These are phyloP conservation scores for Coprinopsis strossmayeri DNA, from an alignment of 768 basidiomycete species.

Conservation along the genomic window DNA sequence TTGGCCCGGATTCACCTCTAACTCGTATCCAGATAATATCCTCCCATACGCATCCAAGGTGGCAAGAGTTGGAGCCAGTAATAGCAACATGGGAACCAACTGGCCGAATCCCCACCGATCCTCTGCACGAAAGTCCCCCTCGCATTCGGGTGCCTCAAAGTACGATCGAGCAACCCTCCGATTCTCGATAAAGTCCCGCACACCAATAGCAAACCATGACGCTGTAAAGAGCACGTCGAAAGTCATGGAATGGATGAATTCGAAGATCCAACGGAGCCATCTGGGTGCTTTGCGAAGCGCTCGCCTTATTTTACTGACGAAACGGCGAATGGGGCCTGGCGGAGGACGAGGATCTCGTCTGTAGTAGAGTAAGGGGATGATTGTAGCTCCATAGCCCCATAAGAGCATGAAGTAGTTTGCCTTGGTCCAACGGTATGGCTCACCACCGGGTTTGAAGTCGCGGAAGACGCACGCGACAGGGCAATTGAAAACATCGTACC, in stretches of 20 bases:
- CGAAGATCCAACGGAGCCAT: neutral
- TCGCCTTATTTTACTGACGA: neutral
- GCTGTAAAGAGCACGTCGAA: constrained; percentile 1
- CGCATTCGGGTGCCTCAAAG: neutral
- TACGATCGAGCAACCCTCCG: neutral
- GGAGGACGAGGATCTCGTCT: neutral
- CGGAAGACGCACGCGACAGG: neutral
- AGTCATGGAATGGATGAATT: neutral
- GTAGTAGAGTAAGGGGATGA: neutral
- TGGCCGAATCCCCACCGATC: constrained; percentile 3
- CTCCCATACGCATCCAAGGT: constrained; percentile 1
- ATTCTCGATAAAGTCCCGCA: neutral
- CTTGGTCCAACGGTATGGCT: neutral
- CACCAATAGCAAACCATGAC: neutral
- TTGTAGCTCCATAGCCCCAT: constrained; percentile 1
- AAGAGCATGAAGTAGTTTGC: neutral
- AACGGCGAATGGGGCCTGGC: neutral
- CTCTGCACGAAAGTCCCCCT: neutral
- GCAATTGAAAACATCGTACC: constrained; percentile 1
- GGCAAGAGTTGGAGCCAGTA: constrained; percentile 1
- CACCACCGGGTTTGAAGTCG: constrained; percentile 3
- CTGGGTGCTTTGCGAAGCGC: neutral
- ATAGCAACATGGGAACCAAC: constrained; percentile 3
- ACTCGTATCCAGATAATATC: no score
- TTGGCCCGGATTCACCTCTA: no score